A percentile compares a stretch with the other conserved stretches of the same genome.
phyloP scores from a whole-genome alignment of 2,329 filamentous ascomycete genomes.

The Myriosclerotinia duriaeana region DNA sequence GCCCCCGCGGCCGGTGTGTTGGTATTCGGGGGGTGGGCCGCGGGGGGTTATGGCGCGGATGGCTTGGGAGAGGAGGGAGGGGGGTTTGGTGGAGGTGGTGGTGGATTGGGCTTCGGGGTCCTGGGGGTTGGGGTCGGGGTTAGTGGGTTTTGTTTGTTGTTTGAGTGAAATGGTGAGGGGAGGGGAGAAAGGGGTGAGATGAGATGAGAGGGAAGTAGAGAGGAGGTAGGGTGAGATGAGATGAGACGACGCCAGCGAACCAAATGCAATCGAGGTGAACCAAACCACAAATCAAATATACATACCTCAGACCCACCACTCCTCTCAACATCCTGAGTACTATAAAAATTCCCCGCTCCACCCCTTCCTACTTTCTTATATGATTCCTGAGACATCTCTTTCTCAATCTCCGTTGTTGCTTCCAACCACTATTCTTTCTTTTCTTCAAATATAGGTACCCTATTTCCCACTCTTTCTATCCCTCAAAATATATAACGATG shows the following conservation, averaged over 20 bases:
- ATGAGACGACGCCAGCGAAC: background rate
- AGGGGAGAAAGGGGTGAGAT: background rate
- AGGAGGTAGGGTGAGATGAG: background rate
- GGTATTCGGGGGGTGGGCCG: too few species aligned
- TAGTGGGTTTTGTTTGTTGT: too few species aligned
- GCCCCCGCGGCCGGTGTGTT: conserved; percentile 55
- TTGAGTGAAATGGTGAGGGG: too few species aligned
- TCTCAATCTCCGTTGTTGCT: background rate
- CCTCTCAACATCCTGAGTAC: conserved; percentile 50
- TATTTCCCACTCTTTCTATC: too few species aligned
- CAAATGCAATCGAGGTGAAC: background rate
- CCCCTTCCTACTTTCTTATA: conserved; percentile 56
- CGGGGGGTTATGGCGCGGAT: too few species aligned
- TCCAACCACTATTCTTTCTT: background rate
- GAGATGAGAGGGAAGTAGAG: background rate
- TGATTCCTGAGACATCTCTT: conserved; percentile 29
- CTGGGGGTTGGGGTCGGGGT: too few species aligned
- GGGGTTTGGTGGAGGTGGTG: too few species aligned
- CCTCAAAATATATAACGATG: too few species aligned
- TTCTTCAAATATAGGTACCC: too few species aligned
- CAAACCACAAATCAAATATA: background rate
- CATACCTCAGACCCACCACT: too few species aligned
- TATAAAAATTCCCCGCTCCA: conserved; percentile 63
- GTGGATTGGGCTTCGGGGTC: too few species aligned
- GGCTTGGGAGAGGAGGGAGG: too few species aligned